phyloP scores from a whole-genome alignment of 2,329 filamentous ascomycete species.

The Chaetomiaceae sp. region DNA sequence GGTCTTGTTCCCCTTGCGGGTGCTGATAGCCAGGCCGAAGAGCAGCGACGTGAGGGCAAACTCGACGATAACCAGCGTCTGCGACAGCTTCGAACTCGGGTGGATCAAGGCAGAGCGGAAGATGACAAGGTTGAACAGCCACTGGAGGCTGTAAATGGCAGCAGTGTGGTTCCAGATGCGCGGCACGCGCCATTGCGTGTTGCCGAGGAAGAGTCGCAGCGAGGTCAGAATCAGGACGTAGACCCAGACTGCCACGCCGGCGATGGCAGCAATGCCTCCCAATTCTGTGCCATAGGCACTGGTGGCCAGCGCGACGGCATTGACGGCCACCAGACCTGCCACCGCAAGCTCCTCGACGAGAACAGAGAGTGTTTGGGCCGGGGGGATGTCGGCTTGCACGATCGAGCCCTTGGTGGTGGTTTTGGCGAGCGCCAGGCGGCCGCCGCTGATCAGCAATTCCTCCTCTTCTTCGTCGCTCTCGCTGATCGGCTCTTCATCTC shows the following conservation, averaged over 20 bases:
- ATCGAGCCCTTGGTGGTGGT: conserved; percentile 59
- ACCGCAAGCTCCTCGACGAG: conserved; percentile 72
- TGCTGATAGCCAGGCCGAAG: conserved; percentile 70
- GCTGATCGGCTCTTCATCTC: conserved; percentile 38
- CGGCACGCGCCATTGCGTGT: conserved; percentile 61
- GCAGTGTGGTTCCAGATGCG: conserved; percentile 91
- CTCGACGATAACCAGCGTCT: conserved; percentile 64
- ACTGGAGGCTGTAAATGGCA: conserved; percentile 74
- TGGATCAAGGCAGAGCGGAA: conserved; percentile 85
- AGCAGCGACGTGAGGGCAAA: conserved; percentile 73
- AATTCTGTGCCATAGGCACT: conserved; percentile 55
- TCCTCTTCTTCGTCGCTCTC: conserved; percentile 59
- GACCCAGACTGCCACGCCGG: conserved; percentile 68
- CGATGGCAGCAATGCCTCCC: conserved; percentile 56
- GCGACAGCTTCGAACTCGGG: conserved; percentile 57
- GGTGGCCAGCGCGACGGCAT: conserved; percentile 58
- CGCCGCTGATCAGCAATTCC: conserved; percentile 51
- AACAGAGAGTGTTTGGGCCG: conserved; percentile 65
- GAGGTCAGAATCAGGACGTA: conserved; percentile 73
- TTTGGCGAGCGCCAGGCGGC: conserved; percentile 54
- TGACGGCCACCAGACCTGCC: conserved; percentile 64
- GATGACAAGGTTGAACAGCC: conserved; percentile 68
- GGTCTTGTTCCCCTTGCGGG: conserved; percentile 86
- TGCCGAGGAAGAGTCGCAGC: conserved; percentile 64
- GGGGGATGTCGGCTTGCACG: conserved; percentile 70